phyloP scores from a whole-genome alignment of 768 basidiomycete genomes.

The Podaxis sp. region DNA sequence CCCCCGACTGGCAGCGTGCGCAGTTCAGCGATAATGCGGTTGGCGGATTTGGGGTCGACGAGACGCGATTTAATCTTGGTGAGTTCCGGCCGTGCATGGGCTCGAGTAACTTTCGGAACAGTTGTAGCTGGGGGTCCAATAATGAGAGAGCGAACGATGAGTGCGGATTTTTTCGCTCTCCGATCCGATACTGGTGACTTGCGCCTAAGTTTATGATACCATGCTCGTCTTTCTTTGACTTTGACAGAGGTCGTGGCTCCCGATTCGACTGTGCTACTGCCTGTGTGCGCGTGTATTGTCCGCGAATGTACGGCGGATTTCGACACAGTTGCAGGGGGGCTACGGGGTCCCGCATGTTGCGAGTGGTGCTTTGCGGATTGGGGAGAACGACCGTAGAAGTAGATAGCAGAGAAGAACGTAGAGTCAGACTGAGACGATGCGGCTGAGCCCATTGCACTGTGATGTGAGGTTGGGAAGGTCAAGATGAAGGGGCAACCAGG shows the following conservation, averaged over 20 bases:
- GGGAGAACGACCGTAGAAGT: neutral
- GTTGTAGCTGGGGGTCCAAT: slow-evolving; percentile 47
- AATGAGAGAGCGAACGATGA: slow-evolving; percentile 66
- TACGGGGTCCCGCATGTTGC: neutral
- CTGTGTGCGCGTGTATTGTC: neutral
- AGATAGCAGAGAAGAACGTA: neutral
- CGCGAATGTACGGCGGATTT: neutral
- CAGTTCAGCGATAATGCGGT: slow-evolving; percentile 71
- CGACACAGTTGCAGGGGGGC: neutral
- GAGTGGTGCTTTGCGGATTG: neutral
- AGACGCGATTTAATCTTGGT: slow-evolving; percentile 69
- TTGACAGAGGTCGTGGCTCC: slow-evolving; percentile 1
- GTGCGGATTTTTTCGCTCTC: slow-evolving; percentile 63
- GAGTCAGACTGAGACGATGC: neutral
- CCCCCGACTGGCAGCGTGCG: slow-evolving; percentile 54
- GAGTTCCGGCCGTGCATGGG: slow-evolving; percentile 50
- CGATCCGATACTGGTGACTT: slow-evolving; percentile 47
- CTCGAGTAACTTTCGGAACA: slow-evolving; percentile 38
- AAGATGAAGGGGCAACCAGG: neutral
- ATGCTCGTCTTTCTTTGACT: neutral
- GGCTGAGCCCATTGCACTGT: neutral
- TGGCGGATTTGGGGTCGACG: slow-evolving; percentile 63
- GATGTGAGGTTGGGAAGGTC: neutral
- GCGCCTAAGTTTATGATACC: slow-evolving; percentile 15
- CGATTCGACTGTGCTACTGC: slow-evolving; percentile 9